These are phyloP conservation scores for Penicillium verhagenii DNA, from an alignment of 495 filamentous ascomycete species.

Conservation along the genomic window DNA sequence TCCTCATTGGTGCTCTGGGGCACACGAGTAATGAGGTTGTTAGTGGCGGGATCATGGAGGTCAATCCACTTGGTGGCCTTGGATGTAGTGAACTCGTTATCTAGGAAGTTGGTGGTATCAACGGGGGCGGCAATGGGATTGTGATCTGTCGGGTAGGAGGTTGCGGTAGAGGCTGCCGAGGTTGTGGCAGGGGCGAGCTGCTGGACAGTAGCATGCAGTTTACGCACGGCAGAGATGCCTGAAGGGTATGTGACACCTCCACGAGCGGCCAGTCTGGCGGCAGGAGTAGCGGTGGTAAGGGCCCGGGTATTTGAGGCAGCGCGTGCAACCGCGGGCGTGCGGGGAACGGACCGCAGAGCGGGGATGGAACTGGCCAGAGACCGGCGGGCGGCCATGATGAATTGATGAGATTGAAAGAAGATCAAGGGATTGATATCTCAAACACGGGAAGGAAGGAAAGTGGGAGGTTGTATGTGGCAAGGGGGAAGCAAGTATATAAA, in stretches of 20 bases:
- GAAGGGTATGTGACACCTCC: conserved; percentile 14
- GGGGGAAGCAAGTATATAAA: not conserved
- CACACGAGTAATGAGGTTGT: conserved; percentile 97
- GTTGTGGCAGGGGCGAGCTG: conserved; percentile 56
- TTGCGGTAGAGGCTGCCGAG: conserved; percentile 57
- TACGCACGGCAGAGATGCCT: conserved; percentile 30
- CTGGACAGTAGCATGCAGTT: conserved; percentile 60
- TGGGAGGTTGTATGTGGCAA: conserved; percentile 2
- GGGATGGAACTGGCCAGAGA: conserved; percentile 43
- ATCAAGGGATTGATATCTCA: not conserved
- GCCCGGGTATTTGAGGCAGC: conserved; percentile 29
- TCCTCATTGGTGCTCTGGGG: conserved; percentile 92
- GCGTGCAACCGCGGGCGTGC: conserved; percentile 35
- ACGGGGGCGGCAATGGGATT: conserved; percentile 68
- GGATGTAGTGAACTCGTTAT: conserved; percentile 85
- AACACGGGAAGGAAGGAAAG: conserved; percentile 4
- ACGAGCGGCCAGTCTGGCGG: conserved; percentile 18
- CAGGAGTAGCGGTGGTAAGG: conserved; percentile 28
- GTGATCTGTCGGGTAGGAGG: conserved; percentile 79
- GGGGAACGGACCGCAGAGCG: conserved; percentile 47
- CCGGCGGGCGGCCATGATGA: conserved; percentile 47
- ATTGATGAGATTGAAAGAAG: not conserved
- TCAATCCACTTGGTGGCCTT: conserved; percentile 82
- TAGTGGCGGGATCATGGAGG: conserved; percentile 91
- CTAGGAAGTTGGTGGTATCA: conserved; percentile 86